phyloP scores from a whole-genome alignment of 148 eudicot species.

The Vaccinium darrowii region DNA sequence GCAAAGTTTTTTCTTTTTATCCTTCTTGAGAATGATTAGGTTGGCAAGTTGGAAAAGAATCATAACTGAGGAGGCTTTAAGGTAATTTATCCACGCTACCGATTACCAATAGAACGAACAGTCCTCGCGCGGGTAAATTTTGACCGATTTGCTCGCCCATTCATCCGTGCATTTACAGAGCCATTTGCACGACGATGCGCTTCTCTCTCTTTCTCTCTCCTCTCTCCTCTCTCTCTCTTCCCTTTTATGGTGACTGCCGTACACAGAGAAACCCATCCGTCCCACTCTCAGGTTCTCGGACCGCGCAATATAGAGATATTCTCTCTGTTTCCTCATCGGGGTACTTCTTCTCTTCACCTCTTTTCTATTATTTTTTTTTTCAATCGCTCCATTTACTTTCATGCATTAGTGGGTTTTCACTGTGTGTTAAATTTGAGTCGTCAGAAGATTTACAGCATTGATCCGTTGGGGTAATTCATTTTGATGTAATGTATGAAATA shows the following conservation, averaged over 20 bases:
- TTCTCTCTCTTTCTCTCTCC: slow-evolving; percentile 3
- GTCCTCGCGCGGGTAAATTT: not conserved
- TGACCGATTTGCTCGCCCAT: slow-evolving; percentile 11
- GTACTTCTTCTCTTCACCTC: not conserved
- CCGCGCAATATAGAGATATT: not conserved
- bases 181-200: slow-evolving; percentile 1
- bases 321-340: slow-evolving; percentile 12
- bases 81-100: not conserved
- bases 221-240: not conserved
- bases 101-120: not conserved
- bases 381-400: not conserved
- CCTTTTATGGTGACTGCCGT: slow-evolving; percentile 3
- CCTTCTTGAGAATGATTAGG: not conserved
- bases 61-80: not conserved
- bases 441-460: not conserved
- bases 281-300: slow-evolving; percentile 15
- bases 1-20: too few relatives aligned
- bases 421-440: not conserved
- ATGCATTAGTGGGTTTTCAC: not conserved
- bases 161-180: not conserved
- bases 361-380: too few relatives aligned
- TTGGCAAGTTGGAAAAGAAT: not conserved
- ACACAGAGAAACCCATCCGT: slow-evolving; percentile 13
- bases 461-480: not conserved
- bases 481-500: not conserved